phyloP scores from a whole-genome alignment of 352 stramenopile species.

The Pythium folliculosum region DNA sequence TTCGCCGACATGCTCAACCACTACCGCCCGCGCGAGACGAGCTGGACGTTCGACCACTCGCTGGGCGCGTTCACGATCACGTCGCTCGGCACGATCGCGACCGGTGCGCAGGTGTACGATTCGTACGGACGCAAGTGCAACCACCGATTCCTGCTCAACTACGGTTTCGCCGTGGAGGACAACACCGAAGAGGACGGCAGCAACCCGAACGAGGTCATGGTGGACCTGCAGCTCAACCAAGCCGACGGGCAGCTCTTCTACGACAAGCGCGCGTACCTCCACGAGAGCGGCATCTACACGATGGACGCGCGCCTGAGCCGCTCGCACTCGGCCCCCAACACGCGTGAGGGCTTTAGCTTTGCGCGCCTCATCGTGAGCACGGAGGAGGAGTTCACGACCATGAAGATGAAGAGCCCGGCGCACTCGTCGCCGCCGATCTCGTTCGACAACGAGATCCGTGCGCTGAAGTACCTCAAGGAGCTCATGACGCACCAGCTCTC shows the following conservation, averaged over 20 bases:
- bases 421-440: conserved; percentile 82
- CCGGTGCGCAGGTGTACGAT: conserved; percentile 97
- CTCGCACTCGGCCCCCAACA: conserved; percentile 85
- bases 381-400: conserved; percentile 80
- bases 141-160: conserved; percentile 99
- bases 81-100: conserved; percentile 75
- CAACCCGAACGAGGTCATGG: conserved; percentile 98
- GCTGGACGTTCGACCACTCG: conserved; percentile 88
- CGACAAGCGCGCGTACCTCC: conserved; percentile 82
- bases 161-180: conserved; percentile 98
- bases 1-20: conserved; percentile 99
- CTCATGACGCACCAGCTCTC: conserved; percentile 83
- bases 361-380: conserved; percentile 82
- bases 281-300: conserved; percentile 86
- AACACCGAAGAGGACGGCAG: conserved; percentile 98
- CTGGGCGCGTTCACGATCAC: conserved; percentile 90
- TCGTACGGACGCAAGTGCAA: conserved; percentile 99
- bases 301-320: conserved; percentile 87
- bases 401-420: conserved; percentile 79
- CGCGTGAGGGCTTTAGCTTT: conserved; percentile 86
- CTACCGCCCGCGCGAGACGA: conserved; percentile 97
- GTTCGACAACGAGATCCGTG: conserved; percentile 84
- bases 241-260: conserved; percentile 78
- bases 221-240: conserved; percentile 73
- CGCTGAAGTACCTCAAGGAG: conserved; percentile 66